Percentiles rank a stretch among this genome's conserved stretches.
These are phyloP conservation scores for Huntiella abstrusa DNA, from an alignment of 2,329 filamentous ascomycete genomes.

Conservation along the genomic window DNA sequence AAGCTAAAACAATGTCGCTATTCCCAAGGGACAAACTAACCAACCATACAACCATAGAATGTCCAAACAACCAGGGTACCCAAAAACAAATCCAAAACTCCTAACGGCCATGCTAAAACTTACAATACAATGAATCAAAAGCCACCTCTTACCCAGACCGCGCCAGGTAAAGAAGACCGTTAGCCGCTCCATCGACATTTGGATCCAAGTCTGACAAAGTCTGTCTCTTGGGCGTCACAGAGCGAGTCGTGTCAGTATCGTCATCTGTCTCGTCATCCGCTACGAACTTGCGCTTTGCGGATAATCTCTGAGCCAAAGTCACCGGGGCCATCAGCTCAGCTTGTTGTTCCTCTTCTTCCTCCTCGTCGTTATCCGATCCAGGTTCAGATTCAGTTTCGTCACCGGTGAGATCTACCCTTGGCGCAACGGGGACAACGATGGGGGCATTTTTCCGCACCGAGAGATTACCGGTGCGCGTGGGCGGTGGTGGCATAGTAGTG, in stretches of 20 bases:
- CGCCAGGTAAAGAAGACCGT: slow-evolving; percentile 20
- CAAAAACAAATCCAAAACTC: background rate
- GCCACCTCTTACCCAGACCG: background rate
- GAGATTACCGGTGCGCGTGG: background rate
- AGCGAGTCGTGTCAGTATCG: background rate
- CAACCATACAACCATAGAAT: background rate
- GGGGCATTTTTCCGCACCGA: background rate
- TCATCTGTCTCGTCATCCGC: too few species aligned
- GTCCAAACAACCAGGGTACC: background rate
- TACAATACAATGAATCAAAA: background rate
- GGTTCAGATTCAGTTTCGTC: slow-evolving; percentile 16
- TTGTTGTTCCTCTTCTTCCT: background rate
- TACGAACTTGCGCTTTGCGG: too few species aligned
- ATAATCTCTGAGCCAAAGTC: too few species aligned
- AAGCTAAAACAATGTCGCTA: background rate
- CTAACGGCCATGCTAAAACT: too few species aligned
- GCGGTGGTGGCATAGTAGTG: background rate
- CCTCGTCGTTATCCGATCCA: background rate
- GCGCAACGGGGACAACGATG: too few species aligned
- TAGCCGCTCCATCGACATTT: slow-evolving; percentile 18
- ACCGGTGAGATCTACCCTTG: slow-evolving; percentile 1
- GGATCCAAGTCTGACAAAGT: slow-evolving; percentile 18
- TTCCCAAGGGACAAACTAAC: background rate
- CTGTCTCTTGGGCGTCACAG: slow-evolving; percentile 3
- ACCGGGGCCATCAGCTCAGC: background rate